Evolutionary conservation across 208 protist genomes (phyloP).

Genomic region (Acanthamoeba triangularis): DNA sequence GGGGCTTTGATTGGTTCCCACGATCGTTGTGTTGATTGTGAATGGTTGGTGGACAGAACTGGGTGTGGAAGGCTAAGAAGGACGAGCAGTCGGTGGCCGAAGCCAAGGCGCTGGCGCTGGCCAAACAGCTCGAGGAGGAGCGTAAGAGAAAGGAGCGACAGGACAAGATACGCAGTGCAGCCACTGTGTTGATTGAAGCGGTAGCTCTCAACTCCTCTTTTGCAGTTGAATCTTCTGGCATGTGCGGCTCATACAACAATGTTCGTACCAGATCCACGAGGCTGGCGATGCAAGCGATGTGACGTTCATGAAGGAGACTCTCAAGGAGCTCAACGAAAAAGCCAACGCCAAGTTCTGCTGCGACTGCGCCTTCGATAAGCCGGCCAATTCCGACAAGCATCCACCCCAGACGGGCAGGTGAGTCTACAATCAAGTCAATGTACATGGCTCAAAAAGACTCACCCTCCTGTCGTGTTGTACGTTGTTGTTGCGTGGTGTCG

Average conservation of each 20-base stretch:
- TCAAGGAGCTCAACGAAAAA: background rate
- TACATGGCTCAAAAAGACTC: no score
- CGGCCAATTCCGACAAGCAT: no score
- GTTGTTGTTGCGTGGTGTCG: background rate
- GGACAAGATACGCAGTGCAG: background rate
- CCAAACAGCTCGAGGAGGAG: background rate
- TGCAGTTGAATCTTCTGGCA: no score
- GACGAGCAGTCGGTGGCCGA: background rate
- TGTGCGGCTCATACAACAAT: no score
- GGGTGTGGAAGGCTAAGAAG: constrained; percentile 22
- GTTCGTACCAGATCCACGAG: background rate
- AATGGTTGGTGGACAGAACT: background rate
- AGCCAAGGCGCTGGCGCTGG: background rate
- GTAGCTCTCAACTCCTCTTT: no score
- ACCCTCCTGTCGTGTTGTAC: no score
- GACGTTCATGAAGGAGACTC: background rate
- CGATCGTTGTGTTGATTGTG: no score
- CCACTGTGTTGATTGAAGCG: background rate
- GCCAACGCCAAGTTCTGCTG: constrained; percentile 8
- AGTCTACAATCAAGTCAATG: no score
- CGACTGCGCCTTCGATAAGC: background rate
- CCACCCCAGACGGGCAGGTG: no score
- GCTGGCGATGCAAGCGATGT: background rate
- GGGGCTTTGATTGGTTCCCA: background rate
- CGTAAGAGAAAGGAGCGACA: background rate